Evolutionary conservation across 116 monocot species (phyloP).

Genomic region (Dioscorea cayenensis): DNA sequence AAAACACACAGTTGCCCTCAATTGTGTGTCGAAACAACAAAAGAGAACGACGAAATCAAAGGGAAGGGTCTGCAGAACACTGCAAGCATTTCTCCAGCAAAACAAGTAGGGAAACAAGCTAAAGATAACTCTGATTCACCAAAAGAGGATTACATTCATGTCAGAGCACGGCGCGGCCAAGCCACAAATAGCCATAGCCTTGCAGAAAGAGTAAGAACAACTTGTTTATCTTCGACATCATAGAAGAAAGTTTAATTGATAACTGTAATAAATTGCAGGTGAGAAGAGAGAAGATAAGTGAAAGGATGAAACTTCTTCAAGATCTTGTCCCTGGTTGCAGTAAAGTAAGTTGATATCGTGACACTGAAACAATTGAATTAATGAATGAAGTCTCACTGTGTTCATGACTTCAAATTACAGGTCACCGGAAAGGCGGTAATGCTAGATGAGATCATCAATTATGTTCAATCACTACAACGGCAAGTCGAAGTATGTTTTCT

Average conservation of each 20-base stretch:
- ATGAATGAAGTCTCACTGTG: not conserved
- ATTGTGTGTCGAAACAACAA: too few species aligned
- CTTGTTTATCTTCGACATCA: not conserved
- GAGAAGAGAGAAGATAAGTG: conserved; percentile 55
- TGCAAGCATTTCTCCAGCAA: not conserved
- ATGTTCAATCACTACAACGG: conserved; percentile 26
- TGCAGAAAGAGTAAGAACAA: conserved; percentile 42
- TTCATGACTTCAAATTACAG: conserved; percentile 9
- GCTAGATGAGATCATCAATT: conserved; percentile 32
- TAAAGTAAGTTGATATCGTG: conserved; percentile 26
- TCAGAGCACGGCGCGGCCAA: conserved; percentile 57
- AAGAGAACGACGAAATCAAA: not conserved
- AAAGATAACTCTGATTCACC: conserved; percentile 24
- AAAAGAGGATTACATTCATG: conserved; percentile 52
- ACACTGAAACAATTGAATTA: not conserved
- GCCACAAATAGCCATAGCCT: conserved; percentile 72
- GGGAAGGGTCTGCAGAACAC: not conserved
- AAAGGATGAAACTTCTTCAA: conserved; percentile 58
- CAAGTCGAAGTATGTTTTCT: conserved; percentile 23
- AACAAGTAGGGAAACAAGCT: conserved; percentile 14
- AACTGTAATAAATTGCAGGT: conserved; percentile 20
- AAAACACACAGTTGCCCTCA: too few species aligned
- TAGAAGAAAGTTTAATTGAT: not conserved
- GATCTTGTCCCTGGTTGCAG: conserved; percentile 67
- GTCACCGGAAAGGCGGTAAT: conserved; percentile 36